These are phyloP conservation scores for Ganoderma boninense DNA, from an alignment of 1,284 basidiomycete genomes.

Conservation along the genomic window DNA sequence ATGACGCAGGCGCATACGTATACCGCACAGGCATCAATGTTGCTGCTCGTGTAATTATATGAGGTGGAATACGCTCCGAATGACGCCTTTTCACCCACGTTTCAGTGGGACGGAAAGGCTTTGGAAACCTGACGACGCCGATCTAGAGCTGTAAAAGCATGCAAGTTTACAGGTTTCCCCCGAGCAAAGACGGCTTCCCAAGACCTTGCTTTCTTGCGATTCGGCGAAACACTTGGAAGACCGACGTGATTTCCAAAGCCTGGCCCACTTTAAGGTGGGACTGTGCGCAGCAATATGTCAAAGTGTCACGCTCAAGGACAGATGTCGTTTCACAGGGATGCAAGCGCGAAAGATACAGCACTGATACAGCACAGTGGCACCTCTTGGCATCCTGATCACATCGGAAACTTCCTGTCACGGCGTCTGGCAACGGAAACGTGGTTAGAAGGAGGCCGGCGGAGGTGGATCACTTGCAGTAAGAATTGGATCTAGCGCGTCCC, in stretches of 20 bases:
- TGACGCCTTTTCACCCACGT: not conserved
- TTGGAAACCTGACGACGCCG: not conserved
- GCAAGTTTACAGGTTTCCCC: not conserved
- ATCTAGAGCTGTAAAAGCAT: not conserved
- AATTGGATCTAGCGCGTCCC: no score
- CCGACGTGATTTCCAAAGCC: not conserved
- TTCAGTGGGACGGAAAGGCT: not conserved
- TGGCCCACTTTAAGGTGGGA: not conserved
- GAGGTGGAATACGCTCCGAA: not conserved
- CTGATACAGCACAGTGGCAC: not conserved
- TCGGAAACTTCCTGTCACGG: not conserved
- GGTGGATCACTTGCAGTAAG: no score
- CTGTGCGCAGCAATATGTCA: not conserved
- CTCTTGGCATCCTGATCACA: not conserved
- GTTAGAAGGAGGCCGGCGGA: constrained; percentile 2
- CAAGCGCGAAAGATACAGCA: not conserved
- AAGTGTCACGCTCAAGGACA: not conserved
- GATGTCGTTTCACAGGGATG: not conserved
- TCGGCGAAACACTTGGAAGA: not conserved
- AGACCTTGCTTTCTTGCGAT: not conserved
- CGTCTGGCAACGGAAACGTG: not conserved
- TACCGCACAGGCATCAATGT: not conserved
- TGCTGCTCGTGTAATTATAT: not conserved
- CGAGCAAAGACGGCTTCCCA: not conserved
- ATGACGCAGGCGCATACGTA: not conserved